Conservation (phyloP, 2,329 filamentous ascomycete species). For the Colletotrichum incanum region DNA sequence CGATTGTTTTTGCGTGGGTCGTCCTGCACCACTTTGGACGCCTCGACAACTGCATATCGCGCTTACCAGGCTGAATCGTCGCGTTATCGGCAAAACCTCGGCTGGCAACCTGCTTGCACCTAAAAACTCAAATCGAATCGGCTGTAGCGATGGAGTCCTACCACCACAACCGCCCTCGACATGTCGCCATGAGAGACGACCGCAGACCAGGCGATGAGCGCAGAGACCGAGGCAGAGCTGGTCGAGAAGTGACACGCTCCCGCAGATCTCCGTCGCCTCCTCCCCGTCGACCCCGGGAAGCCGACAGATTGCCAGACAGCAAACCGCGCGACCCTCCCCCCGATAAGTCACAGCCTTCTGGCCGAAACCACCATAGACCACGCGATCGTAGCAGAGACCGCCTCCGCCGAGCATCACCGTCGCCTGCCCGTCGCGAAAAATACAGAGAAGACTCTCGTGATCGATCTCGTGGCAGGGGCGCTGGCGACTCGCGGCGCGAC, state of each 20-base stretch:
- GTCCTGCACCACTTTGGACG: slow-evolving; percentile 10
- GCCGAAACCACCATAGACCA: slow-evolving; percentile 32
- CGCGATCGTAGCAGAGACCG: slow-evolving; percentile 48
- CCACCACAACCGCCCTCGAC: slow-evolving; percentile 46
- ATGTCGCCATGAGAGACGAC: slow-evolving; percentile 61
- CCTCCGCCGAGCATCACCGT: slow-evolving; percentile 48
- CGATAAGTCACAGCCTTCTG: slow-evolving; percentile 42
- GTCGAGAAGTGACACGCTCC: slow-evolving; percentile 53
- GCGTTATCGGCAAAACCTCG: slow-evolving; percentile 44
- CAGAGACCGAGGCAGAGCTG: slow-evolving; percentile 59
- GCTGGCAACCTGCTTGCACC: slow-evolving; percentile 38
- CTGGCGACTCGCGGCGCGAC: slow-evolving; percentile 39
- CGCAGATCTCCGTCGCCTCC: slow-evolving; percentile 54
- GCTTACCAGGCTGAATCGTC: slow-evolving; percentile 30
- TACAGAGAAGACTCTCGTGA: slow-evolving; percentile 24
- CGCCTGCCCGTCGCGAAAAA: slow-evolving; percentile 40
- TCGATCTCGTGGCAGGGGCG: slow-evolving; percentile 38
- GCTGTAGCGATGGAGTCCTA: slow-evolving; percentile 39
- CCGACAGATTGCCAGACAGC: slow-evolving; percentile 46
- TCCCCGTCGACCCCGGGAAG: slow-evolving; percentile 46
- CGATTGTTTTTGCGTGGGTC: slow-evolving; percentile 15
- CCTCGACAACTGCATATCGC: slow-evolving; percentile 41
- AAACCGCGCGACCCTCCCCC: slow-evolving; percentile 36
- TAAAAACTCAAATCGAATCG: slow-evolving; percentile 45
- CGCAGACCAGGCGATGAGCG: slow-evolving; percentile 58